Conservation (phyloP, 192 early-diverging fungal genomes). For the Entomortierella lignicola region DNA sequence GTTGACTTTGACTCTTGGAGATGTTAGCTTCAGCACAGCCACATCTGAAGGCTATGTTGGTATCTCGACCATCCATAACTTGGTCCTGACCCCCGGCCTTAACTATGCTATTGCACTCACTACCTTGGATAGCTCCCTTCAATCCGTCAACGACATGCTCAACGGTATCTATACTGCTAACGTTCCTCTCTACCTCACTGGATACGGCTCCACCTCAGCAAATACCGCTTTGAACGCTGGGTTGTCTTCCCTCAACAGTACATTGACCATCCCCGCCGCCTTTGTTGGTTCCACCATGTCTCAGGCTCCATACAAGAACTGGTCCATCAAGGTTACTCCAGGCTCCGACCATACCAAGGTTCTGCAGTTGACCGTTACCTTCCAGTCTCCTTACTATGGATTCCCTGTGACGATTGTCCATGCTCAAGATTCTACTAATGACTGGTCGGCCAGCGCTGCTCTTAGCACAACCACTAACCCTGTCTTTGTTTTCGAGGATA, state of each 20-base stretch:
- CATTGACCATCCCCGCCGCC: slow-evolving; percentile 7
- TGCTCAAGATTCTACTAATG: not conserved
- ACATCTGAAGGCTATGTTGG: slow-evolving; percentile 11
- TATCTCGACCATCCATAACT: slow-evolving; percentile 24
- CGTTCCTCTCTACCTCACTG: slow-evolving; percentile 12
- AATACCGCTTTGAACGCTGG: slow-evolving; percentile 34
- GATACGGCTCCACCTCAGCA: slow-evolving; percentile 3
- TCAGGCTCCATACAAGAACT: slow-evolving; percentile 40
- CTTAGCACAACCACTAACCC: no score
- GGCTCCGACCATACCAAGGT: not conserved
- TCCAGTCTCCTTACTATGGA: slow-evolving; percentile 48
- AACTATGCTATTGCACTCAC: slow-evolving; percentile 30
- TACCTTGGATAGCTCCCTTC: not conserved
- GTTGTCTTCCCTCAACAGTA: slow-evolving; percentile 8
- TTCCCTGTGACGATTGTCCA: slow-evolving; percentile 6
- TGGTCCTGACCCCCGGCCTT: slow-evolving; percentile 25
- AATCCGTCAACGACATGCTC: slow-evolving; percentile 11
- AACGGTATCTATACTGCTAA: not conserved
- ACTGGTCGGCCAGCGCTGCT: no score
- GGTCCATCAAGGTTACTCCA: slow-evolving; percentile 20
- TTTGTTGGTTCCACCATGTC: slow-evolving; percentile 25
- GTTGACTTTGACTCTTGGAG: slow-evolving; percentile 29
- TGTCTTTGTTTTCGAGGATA: slow-evolving; percentile 21
- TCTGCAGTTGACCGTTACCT: slow-evolving; percentile 25
- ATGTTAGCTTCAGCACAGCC: slow-evolving; percentile 24